Percentiles rank a stretch among this genome's conserved stretches.
These are phyloP conservation scores for Chloridella minuta DNA, from an alignment of 352 stramenopile genomes.

Conservation along the genomic window DNA sequence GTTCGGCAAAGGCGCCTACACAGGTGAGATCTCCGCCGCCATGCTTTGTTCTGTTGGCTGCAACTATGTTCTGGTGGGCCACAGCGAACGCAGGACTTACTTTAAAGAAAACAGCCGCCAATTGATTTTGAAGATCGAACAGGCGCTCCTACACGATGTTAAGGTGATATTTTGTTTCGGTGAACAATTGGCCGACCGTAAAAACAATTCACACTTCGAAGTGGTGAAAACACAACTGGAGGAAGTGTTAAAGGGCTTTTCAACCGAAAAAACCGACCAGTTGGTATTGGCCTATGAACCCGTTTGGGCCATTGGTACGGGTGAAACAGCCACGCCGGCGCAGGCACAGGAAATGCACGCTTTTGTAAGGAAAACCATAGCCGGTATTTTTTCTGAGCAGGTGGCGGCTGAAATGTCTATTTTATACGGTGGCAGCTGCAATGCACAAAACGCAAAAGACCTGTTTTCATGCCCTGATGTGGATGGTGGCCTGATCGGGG, in stretches of 20 bases:
- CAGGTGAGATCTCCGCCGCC: conserved; percentile 74
- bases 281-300: conserved; percentile 83
- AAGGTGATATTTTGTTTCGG: conserved; percentile 64
- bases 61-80: conserved; percentile 68
- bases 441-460: conserved; percentile 49
- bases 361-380: conserved; percentile 61
- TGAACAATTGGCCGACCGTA: conserved; percentile 49
- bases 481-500: conserved; percentile 88
- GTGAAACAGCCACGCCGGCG: conserved; percentile 75
- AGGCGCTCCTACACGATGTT: conserved; percentile 44
- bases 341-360: conserved; percentile 86
- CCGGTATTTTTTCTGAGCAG: conserved; percentile 48
- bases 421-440: conserved; percentile 83
- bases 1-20: conserved; percentile 63
- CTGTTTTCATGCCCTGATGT: conserved; percentile 72
- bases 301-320: conserved; percentile 86
- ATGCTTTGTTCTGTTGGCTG: conserved; percentile 76
- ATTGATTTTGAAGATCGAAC: conserved; percentile 37
- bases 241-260: conserved; percentile 41
- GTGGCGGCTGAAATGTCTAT: conserved; percentile 60
- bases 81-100: conserved; percentile 50
- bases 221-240: conserved; percentile 78
- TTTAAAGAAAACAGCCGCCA: conserved; percentile 39
- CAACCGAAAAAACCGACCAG: conserved; percentile 30
- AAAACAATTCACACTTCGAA: conserved; percentile 45